A percentile compares a stretch with the other conserved stretches of the same genome.
Conservation (phyloP, 1,139 yeast genomes). For the Saccharomyces hybrid region DNA sequence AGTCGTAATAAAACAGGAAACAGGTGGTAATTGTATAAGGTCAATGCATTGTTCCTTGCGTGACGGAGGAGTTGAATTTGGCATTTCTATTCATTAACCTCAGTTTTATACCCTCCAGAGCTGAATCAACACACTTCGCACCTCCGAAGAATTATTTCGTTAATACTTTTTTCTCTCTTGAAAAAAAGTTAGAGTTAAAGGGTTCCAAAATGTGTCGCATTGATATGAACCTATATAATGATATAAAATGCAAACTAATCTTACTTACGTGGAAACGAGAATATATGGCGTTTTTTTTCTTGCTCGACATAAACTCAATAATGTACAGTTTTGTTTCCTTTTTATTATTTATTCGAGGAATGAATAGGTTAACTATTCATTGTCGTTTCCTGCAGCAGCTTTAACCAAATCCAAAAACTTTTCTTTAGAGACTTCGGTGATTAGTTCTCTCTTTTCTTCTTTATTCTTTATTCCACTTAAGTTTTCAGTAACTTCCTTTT, state of each 20-base stretch:
- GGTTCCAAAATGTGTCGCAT: neutral
- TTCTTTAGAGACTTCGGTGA: conserved; percentile 80
- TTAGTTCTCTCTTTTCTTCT: conserved; percentile 49
- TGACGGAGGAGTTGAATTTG: no score
- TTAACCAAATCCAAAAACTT: conserved; percentile 82
- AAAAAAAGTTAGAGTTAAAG: no score
- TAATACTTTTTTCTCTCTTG: no score
- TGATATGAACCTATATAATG: neutral
- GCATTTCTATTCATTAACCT: no score
- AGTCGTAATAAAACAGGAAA: no score
- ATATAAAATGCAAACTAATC: neutral
- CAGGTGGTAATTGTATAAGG: no score
- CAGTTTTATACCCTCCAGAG: no score
- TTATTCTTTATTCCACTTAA: conserved; percentile 33
- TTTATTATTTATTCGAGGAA: neutral
- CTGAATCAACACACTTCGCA: no score
- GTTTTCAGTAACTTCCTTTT: conserved; percentile 35
- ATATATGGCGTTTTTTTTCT: neutral
- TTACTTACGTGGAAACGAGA: neutral
- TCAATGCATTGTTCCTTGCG: no score
- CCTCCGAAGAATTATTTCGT: no score
- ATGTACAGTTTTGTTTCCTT: neutral
- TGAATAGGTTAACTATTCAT: conserved; percentile 1
- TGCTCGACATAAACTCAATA: neutral
- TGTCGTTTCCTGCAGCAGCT: conserved; percentile 53